Percentiles rank a stretch among this genome's conserved stretches.
Evolutionary conservation across 2,329 filamentous ascomycete species (phyloP).

Genomic region (Arthrobotrys sinensis): DNA sequence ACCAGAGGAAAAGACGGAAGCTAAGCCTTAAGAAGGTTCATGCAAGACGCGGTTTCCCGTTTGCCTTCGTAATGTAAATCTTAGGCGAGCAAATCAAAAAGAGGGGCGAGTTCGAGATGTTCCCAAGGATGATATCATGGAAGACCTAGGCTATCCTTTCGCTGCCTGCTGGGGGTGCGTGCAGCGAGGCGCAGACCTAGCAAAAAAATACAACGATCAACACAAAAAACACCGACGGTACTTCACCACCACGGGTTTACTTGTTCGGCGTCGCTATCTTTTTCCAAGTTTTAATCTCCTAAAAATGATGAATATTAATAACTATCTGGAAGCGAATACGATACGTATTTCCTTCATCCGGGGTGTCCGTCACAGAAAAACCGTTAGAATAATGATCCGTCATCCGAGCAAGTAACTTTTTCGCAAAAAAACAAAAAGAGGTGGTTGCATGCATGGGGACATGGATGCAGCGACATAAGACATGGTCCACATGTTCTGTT

Average conservation of each 20-base stretch:
- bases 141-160: slow-evolving; percentile 9
- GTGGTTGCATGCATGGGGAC: slow-evolving; percentile 47
- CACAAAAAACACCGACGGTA: slow-evolving; percentile 17
- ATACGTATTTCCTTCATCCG: not conserved
- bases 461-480: slow-evolving; percentile 33
- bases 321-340: slow-evolving; percentile 56
- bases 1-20: slow-evolving; percentile 18
- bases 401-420: slow-evolving; percentile 29
- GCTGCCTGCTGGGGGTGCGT: slow-evolving; percentile 12
- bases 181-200: slow-evolving; percentile 14
- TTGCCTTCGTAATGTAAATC: not conserved
- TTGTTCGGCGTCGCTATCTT: slow-evolving; percentile 11
- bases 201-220: slow-evolving; percentile 51
- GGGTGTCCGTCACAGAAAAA: slow-evolving; percentile 4
- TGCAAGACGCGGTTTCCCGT: slow-evolving; percentile 55
- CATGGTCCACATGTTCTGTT: slow-evolving; percentile 51
- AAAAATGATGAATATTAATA: slow-evolving; percentile 13
- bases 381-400: slow-evolving; percentile 6
- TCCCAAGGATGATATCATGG: slow-evolving; percentile 1
- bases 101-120: not conserved
- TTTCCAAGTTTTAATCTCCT: slow-evolving; percentile 9
- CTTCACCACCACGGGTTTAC: not conserved
- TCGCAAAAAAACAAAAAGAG: not conserved
- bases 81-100: slow-evolving; percentile 48
- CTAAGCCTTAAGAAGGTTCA: slow-evolving; percentile 40